These are phyloP conservation scores for Yamadazyma scolyti DNA, from an alignment of 805 yeast genomes.

Conservation along the genomic window DNA sequence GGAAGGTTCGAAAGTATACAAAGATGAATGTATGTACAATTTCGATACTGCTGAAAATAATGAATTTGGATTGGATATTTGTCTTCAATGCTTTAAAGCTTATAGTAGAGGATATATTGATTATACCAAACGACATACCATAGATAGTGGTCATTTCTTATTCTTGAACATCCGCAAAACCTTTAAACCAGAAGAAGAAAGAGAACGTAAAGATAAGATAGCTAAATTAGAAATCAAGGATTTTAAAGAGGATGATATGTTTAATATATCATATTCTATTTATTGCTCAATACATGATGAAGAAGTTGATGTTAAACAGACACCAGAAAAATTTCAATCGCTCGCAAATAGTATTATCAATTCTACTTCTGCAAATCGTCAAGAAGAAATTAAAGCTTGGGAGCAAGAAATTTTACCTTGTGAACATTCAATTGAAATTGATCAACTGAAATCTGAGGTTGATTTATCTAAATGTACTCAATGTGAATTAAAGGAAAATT, in stretches of 20 bases:
- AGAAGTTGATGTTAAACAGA: constrained; percentile 17
- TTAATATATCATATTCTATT: constrained; percentile 41
- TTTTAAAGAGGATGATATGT: constrained; percentile 59
- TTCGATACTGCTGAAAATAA: constrained; percentile 62
- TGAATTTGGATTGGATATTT: constrained; percentile 63
- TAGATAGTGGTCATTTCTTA: constrained; percentile 48
- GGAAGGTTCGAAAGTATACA: constrained; percentile 33
- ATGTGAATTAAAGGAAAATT: constrained; percentile 68
- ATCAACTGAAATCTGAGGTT: constrained; percentile 26
- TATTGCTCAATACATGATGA: constrained; percentile 35
- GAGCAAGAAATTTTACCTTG: constrained; percentile 83
- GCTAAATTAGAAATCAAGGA: constrained; percentile 67
- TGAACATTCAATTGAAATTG: constrained; percentile 61
- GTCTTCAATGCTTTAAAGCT: constrained; percentile 69
- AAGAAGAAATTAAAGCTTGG: constrained; percentile 85
- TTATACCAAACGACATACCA: constrained; percentile 57
- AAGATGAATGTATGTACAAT: constrained; percentile 88
- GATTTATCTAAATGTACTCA: constrained; percentile 45
- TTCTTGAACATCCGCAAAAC: constrained; percentile 59
- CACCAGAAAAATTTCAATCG: constrained; percentile 17
- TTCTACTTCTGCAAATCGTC: constrained; percentile 56
- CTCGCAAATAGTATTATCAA: constrained; percentile 45
- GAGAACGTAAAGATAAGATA: constrained; percentile 38
- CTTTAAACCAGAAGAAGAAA: constrained; percentile 39
- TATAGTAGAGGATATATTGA: constrained; percentile 47